Conservation (phyloP, 169 alveolate species). For the Cryptosporidium xiaoi region DNA sequence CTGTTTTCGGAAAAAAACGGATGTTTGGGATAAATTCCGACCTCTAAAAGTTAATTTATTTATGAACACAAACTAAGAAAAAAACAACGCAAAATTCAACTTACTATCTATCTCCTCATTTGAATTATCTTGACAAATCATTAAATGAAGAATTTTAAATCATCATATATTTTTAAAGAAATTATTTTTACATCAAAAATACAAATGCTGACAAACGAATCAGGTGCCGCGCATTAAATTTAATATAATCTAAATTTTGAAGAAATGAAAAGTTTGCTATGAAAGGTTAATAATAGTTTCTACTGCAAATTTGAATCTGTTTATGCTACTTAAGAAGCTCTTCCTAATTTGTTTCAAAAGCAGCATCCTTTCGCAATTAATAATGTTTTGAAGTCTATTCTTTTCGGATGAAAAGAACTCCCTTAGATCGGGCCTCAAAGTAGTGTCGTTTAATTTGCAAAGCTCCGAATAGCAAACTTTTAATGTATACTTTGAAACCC, state of each 20-base stretch:
- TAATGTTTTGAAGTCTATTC: constrained; percentile 8
- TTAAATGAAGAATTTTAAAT: background rate
- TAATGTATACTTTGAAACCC: constrained; percentile 21
- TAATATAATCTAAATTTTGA: too few relatives aligned
- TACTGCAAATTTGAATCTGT: constrained; percentile 10
- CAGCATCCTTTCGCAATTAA: constrained; percentile 16
- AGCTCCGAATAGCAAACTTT: constrained; percentile 23
- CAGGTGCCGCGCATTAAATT: too few relatives aligned
- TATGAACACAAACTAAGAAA: background rate
- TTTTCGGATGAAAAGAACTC: constrained; percentile 4
- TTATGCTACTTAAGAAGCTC: background rate
- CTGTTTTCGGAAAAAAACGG: constrained; percentile 25
- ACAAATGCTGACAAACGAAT: too few relatives aligned
- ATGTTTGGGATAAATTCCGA: constrained; percentile 42
- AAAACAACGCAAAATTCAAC: background rate
- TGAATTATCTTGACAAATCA: background rate
- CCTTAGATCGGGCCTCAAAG: background rate
- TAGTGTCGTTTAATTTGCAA: background rate
- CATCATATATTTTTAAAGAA: background rate
- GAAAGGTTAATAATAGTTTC: background rate
- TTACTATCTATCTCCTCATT: background rate
- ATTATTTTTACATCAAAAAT: background rate
- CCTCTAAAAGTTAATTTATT: background rate
- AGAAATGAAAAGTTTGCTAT: too few relatives aligned
- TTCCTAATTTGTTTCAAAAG: background rate